Percentiles rank a stretch among this genome's conserved stretches.
phyloP scores from a whole-genome alignment of 129 eudicot genomes.

The Artemisia annua region DNA sequence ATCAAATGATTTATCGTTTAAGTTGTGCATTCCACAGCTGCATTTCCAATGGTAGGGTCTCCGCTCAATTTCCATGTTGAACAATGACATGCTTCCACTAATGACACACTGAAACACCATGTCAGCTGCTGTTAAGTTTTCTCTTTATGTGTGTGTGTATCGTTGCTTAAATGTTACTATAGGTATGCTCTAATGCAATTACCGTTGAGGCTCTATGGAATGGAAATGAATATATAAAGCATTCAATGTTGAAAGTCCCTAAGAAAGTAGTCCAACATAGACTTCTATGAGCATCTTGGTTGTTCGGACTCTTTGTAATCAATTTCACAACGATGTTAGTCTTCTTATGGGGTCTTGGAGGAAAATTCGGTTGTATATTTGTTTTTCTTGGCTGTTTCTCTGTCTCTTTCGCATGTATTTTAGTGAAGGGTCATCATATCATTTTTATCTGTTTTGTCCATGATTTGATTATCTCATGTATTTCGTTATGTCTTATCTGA shows the following conservation, averaged over 20 bases:
- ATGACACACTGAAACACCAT: constrained; percentile 22
- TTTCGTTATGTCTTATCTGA: not conserved
- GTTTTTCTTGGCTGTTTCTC: constrained; percentile 8
- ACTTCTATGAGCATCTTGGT: constrained; percentile 1
- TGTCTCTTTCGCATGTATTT: constrained; percentile 21
- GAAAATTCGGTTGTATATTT: not conserved
- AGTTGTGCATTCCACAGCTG: constrained; percentile 38
- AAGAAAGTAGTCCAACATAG: constrained; percentile 10
- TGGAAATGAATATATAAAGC: not conserved
- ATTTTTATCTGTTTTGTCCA: constrained; percentile 13
- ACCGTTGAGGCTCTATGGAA: not conserved
- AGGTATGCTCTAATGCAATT: not conserved
- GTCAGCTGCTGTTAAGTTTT: constrained; percentile 12
- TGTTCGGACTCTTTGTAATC: not conserved
- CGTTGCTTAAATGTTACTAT: not conserved
- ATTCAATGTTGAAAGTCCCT: not conserved
- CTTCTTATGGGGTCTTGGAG: not conserved
- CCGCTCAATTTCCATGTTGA: constrained; percentile 14
- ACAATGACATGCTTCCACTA: constrained; percentile 21
- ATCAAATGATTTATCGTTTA: not conserved
- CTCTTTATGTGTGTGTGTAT: not conserved
- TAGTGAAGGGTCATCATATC: constrained; percentile 16
- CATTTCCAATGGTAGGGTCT: constrained; percentile 47
- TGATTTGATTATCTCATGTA: constrained; percentile 2
- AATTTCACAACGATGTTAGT: not conserved